Evolutionary conservation across 2,329 filamentous ascomycete genomes (phyloP).

Genomic region (Graphiopsis chlorocephala): DNA sequence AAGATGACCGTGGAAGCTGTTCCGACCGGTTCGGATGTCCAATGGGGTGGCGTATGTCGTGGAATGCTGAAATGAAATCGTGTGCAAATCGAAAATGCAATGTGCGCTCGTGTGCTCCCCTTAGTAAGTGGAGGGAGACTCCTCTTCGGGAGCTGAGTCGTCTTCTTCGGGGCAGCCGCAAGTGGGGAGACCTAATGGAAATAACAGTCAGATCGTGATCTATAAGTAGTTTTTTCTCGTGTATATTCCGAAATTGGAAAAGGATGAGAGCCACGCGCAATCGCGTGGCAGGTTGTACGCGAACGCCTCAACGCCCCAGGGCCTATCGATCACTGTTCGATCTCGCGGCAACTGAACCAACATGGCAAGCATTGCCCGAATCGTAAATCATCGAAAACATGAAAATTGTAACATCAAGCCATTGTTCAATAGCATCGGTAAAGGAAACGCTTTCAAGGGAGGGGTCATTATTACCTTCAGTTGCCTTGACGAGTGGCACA

Average conservation of each 20-base stretch:
- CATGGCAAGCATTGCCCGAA: not conserved
- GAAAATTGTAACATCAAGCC: not conserved
- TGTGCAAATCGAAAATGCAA: constrained; percentile 5
- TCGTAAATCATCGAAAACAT: not conserved
- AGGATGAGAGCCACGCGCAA: not conserved
- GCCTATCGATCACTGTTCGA: not conserved
- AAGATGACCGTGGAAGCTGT: not conserved
- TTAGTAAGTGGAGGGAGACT: constrained; percentile 1
- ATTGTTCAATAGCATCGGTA: not conserved
- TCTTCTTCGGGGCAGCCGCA: constrained; percentile 4
- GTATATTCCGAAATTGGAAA: not conserved
- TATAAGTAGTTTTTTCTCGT: not conserved
- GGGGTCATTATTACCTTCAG: constrained; percentile 14
- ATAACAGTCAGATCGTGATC: constrained; percentile 5
- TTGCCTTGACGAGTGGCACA: constrained; percentile 15
- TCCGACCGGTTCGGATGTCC: not conserved
- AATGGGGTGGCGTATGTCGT: constrained; percentile 4
- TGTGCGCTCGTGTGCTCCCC: not conserved
- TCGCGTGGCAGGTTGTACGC: constrained; percentile 3
- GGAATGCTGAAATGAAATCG: constrained; percentile 2
- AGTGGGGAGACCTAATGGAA: constrained; percentile 5
- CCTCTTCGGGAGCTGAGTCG: not conserved
- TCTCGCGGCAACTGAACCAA: not conserved
- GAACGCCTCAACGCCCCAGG: constrained; percentile 1
- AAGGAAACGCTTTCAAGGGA: constrained; percentile 2